phyloP scores from a whole-genome alignment of 805 yeast genomes.

The Monosporozyma aquatica region DNA sequence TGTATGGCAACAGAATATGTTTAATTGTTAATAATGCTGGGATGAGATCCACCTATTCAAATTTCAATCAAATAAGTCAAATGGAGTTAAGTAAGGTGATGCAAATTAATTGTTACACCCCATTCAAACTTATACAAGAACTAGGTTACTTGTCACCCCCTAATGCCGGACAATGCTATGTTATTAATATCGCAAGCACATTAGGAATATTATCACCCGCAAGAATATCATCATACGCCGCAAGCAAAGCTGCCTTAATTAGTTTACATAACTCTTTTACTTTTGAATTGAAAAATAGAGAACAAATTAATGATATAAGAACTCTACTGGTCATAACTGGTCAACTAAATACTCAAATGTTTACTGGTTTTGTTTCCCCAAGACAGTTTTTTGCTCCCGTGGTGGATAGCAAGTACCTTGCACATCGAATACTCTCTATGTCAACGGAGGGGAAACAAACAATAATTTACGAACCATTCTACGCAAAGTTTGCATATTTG shows the following conservation, averaged over 20 bases:
- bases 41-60: conserved; percentile 43
- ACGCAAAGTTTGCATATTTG: conserved; percentile 61
- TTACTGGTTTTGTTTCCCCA: conserved; percentile 68
- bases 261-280: conserved; percentile 78
- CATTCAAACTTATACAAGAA: conserved; percentile 55
- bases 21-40: conserved; percentile 82
- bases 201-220: conserved; percentile 78
- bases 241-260: conserved; percentile 75
- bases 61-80: conserved; percentile 36
- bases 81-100: conserved; percentile 43
- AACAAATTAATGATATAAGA: conserved; percentile 44
- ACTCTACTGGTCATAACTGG: conserved; percentile 78
- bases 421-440: conserved; percentile 44
- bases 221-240: conserved; percentile 67
- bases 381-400: conserved; percentile 71
- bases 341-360: conserved; percentile 69
- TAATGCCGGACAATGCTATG: conserved; percentile 73
- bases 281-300: conserved; percentile 52
- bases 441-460: conserved; percentile 59
- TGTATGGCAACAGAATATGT: conserved; percentile 45
- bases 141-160: too few relatives aligned
- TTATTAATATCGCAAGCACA: conserved; percentile 71
- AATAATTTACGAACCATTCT: conserved; percentile 60
- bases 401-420: conserved; percentile 49
- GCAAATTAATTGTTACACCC: conserved; percentile 52